A percentile compares a stretch with the other conserved stretches of the same genome.
These are phyloP conservation scores for Colletotrichum tabaci DNA, from an alignment of 2,329 filamentous ascomycete genomes.

Conservation along the genomic window DNA sequence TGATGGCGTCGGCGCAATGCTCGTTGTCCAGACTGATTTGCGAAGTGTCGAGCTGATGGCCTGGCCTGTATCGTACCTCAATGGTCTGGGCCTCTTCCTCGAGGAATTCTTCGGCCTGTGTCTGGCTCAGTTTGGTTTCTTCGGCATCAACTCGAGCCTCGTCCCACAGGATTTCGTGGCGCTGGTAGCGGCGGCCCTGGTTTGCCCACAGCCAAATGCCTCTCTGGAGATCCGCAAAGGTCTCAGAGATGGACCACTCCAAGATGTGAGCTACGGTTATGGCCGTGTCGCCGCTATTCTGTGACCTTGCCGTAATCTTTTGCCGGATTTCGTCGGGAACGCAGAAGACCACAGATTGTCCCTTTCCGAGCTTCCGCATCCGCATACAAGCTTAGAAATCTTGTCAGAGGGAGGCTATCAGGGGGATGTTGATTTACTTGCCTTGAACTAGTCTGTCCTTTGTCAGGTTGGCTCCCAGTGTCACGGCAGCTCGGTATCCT, in stretches of 20 bases:
- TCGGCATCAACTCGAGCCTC: not conserved
- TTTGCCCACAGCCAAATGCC: conserved; percentile 72
- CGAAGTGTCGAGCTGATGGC: not conserved
- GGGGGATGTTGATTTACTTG: conserved; percentile 49
- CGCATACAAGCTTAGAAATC: conserved; percentile 74
- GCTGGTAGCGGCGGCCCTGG: conserved; percentile 68
- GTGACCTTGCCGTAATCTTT: conserved; percentile 59
- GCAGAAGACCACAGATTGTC: conserved; percentile 76
- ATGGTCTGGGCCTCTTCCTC: conserved; percentile 70
- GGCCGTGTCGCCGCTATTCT: not conserved
- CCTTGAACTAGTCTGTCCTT: conserved; percentile 81
- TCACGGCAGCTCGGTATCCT: conserved; percentile 75
- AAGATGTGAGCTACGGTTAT: conserved; percentile 71
- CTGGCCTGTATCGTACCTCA: conserved; percentile 64
- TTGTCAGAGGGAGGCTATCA: not conserved
- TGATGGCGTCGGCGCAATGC: not conserved
- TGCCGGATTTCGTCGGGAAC: conserved; percentile 71
- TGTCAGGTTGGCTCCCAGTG: conserved; percentile 73
- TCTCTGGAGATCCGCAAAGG: conserved; percentile 62
- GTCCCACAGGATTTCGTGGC: conserved; percentile 56
- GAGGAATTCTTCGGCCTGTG: conserved; percentile 60
- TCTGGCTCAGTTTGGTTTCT: conserved; percentile 42
- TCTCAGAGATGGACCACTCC: conserved; percentile 72
- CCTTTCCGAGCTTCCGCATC: conserved; percentile 77
- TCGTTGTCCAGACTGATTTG: not conserved